Evolutionary conservation across 2,329 filamentous ascomycete species (phyloP).

Genomic region (Ceratocystis variospora): DNA sequence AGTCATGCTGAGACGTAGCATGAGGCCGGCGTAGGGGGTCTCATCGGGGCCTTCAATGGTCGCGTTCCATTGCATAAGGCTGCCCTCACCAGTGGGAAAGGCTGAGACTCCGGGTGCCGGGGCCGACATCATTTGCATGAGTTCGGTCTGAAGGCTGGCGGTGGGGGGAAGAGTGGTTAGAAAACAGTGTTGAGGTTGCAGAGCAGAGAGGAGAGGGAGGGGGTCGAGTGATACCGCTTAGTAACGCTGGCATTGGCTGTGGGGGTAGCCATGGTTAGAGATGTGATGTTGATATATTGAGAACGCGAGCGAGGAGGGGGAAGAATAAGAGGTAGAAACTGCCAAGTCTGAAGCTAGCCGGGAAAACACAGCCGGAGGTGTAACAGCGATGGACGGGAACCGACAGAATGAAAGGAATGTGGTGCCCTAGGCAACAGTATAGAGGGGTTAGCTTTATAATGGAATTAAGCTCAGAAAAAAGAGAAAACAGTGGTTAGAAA

Average conservation of each 20-base stretch:
- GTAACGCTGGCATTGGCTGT: slow-evolving; percentile 36
- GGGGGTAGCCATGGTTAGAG: not conserved
- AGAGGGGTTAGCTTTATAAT: not conserved
- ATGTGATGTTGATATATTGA: not conserved
- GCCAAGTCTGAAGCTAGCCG: not conserved
- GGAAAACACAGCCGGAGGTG: not conserved
- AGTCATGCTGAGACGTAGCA: slow-evolving; percentile 80
- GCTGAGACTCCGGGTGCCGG: slow-evolving; percentile 87
- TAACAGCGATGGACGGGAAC: not conserved
- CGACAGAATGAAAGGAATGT: not conserved
- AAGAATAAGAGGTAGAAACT: not conserved
- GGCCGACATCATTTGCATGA: slow-evolving; percentile 97
- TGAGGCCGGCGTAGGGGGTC: slow-evolving; percentile 78
- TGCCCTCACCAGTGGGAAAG: slow-evolving; percentile 80
- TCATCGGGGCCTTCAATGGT: slow-evolving; percentile 85
- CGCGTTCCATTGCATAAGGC: slow-evolving; percentile 83
- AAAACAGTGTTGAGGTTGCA: slow-evolving; percentile 13
- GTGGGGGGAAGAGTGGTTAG: slow-evolving; percentile 15
- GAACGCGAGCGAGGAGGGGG: not conserved
- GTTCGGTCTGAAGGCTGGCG: slow-evolving; percentile 76
- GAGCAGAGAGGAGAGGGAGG: slow-evolving; percentile 12
- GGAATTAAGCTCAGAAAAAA: not conserved
- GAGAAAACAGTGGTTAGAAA: not conserved
- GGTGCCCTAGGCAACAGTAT: not conserved
- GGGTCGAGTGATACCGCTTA: slow-evolving; percentile 47